Evolutionary conservation across 2,329 filamentous ascomycete species (phyloP), one percentile per base, ranked within the genome.

Genomic region (Zymoseptoria ardabiliae): DNA sequence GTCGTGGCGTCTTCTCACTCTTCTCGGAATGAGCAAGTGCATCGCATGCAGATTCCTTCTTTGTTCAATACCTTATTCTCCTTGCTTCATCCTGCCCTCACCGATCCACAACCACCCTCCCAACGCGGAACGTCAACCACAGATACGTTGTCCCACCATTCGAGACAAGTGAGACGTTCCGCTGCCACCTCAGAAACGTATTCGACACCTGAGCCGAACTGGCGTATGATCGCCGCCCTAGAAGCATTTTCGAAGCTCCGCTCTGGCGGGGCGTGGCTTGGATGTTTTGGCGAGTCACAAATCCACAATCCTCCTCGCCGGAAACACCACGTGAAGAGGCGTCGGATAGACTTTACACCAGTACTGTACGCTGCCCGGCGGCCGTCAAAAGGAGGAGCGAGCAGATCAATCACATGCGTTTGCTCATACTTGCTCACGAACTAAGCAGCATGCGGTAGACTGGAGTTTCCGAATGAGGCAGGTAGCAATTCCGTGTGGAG

Each of bases 191-290:
- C 19, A 56, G 30, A 56, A 61, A 58, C 49, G 45, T 61, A 50
- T 54, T 63, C 50, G 63, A 61, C 63, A 61, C 50, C 23, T 35
- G 59, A 58, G 55, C 63, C 63, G 61, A 51, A 58, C 22, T 21
- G 60, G 53, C 50, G 58, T 55, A 62, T 45, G 63, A 64, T 64
- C 63, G 57, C 63, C 30, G 50, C 58, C 57, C 61, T 64, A 63
- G 63, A 63, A 63, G 58, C 50, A 48, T 52, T 56, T 58, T 61
- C 63, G 63, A 64, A 63, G 51, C 41, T 57, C 57, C 55, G 35
- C 35, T 41, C 35, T 41, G 35, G 35, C 35, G 35, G 11, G 35
- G 35, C 35, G 17, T 41, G 35, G 35, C 35, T 41, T 41, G 13
- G 35, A n/a, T 13, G 6, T 45, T 17, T 45, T 45, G 35, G 35